Conservation (phyloP, 352 stramenopile genomes). For the Halophytophthora polymorphica region DNA sequence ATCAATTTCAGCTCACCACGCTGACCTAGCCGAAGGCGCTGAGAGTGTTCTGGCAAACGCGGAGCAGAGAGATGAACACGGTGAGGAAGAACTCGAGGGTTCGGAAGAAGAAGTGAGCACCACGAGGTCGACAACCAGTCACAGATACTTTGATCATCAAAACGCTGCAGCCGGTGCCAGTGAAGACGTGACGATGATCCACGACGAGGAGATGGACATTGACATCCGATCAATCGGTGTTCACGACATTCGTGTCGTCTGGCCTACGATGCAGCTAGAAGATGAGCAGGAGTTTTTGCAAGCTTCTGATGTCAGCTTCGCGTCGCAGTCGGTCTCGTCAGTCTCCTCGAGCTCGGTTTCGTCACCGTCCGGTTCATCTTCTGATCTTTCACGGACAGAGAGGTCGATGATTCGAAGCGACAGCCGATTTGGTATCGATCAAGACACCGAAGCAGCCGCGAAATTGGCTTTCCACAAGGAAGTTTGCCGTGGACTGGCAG, state of each 20-base stretch:
- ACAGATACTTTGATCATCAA: constrained; percentile 3
- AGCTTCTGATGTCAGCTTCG: not conserved
- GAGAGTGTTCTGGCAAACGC: not conserved
- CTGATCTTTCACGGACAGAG: not conserved
- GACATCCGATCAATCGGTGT: constrained; percentile 57
- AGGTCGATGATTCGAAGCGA: not conserved
- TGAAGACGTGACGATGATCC: not conserved
- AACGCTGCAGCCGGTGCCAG: not conserved
- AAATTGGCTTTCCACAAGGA: not conserved
- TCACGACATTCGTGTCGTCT: constrained; percentile 44
- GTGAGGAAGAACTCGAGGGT: not conserved
- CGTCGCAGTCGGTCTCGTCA: not conserved
- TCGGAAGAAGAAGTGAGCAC: not conserved
- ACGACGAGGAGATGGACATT: constrained; percentile 17
- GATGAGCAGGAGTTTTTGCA: not conserved
- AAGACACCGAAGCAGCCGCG: not conserved
- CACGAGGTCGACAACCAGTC: not conserved
- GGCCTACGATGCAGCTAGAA: constrained; percentile 19
- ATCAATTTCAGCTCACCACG: not conserved
- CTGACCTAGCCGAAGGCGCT: not conserved
- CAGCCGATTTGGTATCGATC: not conserved
- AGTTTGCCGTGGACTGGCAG: not conserved
- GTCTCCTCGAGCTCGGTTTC: constrained; percentile 6
- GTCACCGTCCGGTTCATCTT: not conserved
- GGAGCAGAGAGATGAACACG: not conserved